Conservation (phyloP, 2,329 filamentous ascomycete genomes). For the Curvularia spicifera region DNA sequence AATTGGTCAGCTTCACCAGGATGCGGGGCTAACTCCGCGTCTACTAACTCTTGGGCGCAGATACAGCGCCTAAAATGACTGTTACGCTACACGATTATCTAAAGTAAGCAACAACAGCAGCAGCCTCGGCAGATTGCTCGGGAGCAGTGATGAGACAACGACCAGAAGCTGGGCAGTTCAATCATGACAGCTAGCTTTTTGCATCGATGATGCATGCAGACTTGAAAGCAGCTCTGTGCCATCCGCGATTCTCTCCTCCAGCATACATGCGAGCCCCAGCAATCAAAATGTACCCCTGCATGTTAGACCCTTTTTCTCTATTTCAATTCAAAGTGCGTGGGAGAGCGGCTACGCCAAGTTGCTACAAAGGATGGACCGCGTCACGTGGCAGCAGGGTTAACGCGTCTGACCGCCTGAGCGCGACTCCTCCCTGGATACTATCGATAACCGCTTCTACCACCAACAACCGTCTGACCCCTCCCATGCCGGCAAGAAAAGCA, state of each 20-base stretch:
- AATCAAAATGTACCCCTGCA: neutral
- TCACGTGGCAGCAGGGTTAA: constrained; percentile 22
- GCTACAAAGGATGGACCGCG: neutral
- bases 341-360: neutral
- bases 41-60: neutral
- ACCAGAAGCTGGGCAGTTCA: neutral
- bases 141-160: neutral
- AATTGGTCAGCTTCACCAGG: constrained; percentile 1
- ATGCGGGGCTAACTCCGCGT: neutral
- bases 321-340: neutral
- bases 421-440: constrained; percentile 19
- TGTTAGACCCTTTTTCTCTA: neutral
- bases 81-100: constrained; percentile 8
- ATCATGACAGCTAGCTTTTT: neutral
- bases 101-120: neutral
- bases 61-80: neutral
- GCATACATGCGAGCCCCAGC: neutral
- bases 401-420: constrained; percentile 19
- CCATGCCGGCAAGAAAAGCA: constrained; percentile 41
- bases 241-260: neutral
- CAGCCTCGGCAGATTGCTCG: neutral
- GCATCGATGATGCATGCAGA: no score
- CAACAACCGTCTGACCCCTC: constrained; percentile 19
- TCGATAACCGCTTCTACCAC: constrained; percentile 33
- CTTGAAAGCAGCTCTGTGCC: neutral